Conservation (phyloP, 805 yeast species). For the Wickerhamomyces bovis region DNA sequence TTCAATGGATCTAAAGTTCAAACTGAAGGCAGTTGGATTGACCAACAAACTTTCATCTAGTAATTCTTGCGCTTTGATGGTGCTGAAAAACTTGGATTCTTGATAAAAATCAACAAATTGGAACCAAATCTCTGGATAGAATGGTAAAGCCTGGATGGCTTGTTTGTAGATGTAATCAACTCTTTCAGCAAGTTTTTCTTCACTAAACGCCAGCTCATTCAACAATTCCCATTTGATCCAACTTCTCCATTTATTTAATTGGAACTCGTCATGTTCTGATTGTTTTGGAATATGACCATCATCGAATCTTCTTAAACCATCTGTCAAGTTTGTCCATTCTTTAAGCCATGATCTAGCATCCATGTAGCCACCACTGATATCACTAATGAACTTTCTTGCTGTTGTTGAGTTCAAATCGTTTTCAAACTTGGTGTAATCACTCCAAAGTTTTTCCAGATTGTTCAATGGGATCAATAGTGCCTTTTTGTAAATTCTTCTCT, state of each 20-base stretch:
- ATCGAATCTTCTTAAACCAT: constrained; percentile 38
- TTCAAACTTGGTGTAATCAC: constrained; percentile 77
- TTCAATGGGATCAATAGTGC: constrained; percentile 72
- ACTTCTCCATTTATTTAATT: constrained; percentile 53
- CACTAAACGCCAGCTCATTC: constrained; percentile 59
- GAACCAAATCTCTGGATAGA: constrained; percentile 75
- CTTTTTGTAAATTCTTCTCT: constrained; percentile 65
- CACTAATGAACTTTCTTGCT: constrained; percentile 67
- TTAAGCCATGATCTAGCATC: constrained; percentile 71
- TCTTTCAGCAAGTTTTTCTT: constrained; percentile 46
- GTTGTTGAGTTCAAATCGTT: constrained; percentile 65
- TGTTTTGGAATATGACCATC: constrained; percentile 22
- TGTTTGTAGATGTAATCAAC: constrained; percentile 68
- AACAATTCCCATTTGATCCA: constrained; percentile 79
- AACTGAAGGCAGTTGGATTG: constrained; percentile 64
- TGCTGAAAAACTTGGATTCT: constrained; percentile 10
- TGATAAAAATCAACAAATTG: constrained; percentile 40
- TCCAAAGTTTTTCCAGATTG: constrained; percentile 76
- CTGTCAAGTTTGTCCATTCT: constrained; percentile 59
- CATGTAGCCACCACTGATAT: constrained; percentile 80
- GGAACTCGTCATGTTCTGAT: constrained; percentile 22
- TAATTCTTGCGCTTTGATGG: constrained; percentile 31
- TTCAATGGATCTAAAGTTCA: constrained; percentile 66
- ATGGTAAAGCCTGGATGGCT: constrained; percentile 54
- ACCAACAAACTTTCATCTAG: constrained; percentile 50